Percentiles rank a stretch among this genome's conserved stretches.
phyloP scores from a whole-genome alignment of 495 filamentous ascomycete genomes.

The Evansstolkia leycettana region DNA sequence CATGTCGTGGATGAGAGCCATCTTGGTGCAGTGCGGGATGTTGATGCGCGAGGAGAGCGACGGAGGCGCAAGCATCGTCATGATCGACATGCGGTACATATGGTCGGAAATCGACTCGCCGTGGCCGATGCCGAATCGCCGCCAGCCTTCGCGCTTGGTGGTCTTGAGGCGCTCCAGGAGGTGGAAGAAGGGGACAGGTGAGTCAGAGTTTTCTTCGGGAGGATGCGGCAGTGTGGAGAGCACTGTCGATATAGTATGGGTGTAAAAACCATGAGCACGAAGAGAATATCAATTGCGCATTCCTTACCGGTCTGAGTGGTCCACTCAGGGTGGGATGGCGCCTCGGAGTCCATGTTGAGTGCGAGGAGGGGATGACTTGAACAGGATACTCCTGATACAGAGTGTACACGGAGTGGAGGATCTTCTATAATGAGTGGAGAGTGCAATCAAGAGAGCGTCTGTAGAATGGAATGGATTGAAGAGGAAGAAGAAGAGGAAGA shows the following conservation, averaged over 20 bases:
- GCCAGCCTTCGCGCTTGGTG: conserved; percentile 91
- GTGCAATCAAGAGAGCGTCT: too few relatives aligned
- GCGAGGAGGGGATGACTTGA: neutral
- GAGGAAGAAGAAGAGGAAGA: neutral
- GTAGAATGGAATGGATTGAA: neutral
- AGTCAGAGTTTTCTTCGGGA: conserved; percentile 47
- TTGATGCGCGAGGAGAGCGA: conserved; percentile 57
- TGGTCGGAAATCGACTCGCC: conserved; percentile 89
- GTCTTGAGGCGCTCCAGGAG: conserved; percentile 88
- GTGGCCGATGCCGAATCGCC: conserved; percentile 63
- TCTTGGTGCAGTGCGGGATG: conserved; percentile 73
- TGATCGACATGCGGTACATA: conserved; percentile 99
- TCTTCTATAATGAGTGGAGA: too few relatives aligned
- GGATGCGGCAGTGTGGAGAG: conserved; percentile 36
- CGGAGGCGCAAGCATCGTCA: conserved; percentile 84
- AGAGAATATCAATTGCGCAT: neutral
- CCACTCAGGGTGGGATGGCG: conserved; percentile 14
- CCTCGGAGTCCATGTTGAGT: conserved; percentile 22
- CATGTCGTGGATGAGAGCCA: conserved; percentile 96
- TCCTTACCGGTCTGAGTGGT: conserved; percentile 17
- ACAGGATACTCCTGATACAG: too few relatives aligned
- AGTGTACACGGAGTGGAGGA: too few relatives aligned
- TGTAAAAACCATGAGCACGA: neutral
- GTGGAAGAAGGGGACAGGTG: conserved; percentile 87
- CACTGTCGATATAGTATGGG: conserved; percentile 13